Percentiles rank a stretch among this genome's conserved stretches.
Conservation (phyloP, 495 filamentous ascomycete genomes). For the Talaromyces ruber region DNA sequence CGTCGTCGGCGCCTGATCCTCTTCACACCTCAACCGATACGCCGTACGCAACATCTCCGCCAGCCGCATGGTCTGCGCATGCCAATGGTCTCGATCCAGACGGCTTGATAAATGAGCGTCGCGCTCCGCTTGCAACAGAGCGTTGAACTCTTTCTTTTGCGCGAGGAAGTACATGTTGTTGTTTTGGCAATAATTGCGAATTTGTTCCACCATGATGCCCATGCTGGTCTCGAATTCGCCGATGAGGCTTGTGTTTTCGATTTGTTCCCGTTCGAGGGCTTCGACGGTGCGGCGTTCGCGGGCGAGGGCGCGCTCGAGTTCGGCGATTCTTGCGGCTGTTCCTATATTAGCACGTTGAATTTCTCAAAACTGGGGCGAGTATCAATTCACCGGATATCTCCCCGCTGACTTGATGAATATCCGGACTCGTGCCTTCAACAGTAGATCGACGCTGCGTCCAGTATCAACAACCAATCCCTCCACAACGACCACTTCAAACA, state of each 20-base stretch:
- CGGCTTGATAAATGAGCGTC: constrained; percentile 48
- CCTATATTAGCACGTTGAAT: not conserved
- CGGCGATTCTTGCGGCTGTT: constrained; percentile 38
- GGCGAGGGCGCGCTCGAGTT: constrained; percentile 43
- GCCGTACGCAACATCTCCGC: constrained; percentile 46
- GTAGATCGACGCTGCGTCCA: constrained; percentile 28
- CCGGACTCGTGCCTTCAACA: constrained; percentile 33
- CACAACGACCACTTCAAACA: not conserved
- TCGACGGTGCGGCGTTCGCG: constrained; percentile 38
- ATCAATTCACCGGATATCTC: constrained; percentile 33
- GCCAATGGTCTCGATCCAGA: constrained; percentile 58
- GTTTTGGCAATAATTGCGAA: constrained; percentile 52
- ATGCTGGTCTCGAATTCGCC: constrained; percentile 49
- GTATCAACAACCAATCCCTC: not conserved
- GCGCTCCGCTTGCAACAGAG: constrained; percentile 48
- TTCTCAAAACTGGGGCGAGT: not conserved
- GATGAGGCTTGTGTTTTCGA: constrained; percentile 45
- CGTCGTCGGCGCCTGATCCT: constrained; percentile 39
- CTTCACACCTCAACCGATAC: constrained; percentile 39
- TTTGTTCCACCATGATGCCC: constrained; percentile 49
- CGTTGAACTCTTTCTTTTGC: constrained; percentile 52
- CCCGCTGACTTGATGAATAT: constrained; percentile 38
- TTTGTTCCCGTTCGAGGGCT: constrained; percentile 39
- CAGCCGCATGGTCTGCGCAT: constrained; percentile 45
- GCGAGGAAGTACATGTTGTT: constrained; percentile 50